phyloP scores from a whole-genome alignment of 768 basidiomycete genomes.

The Kwoniella pini region DNA sequence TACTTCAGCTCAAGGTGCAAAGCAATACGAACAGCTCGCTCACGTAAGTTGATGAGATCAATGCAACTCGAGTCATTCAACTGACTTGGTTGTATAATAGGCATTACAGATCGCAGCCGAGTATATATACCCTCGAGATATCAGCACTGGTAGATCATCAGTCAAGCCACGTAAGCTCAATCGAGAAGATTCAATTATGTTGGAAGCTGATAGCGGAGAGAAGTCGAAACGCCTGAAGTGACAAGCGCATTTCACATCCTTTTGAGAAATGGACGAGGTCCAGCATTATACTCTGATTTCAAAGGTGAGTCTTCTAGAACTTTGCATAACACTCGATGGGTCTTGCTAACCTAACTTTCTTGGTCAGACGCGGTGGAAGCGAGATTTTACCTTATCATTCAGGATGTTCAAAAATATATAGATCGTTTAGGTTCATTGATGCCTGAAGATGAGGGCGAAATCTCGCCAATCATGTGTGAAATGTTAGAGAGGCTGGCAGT shows the following conservation, averaged over 20 bases:
- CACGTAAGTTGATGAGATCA: constrained; percentile 30
- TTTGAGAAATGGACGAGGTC: constrained; percentile 7
- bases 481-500: constrained; percentile 43
- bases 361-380: constrained; percentile 38
- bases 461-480: constrained; percentile 33
- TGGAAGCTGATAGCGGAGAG: neutral
- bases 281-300: constrained; percentile 33
- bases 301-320: constrained; percentile 31
- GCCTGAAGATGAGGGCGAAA: constrained; percentile 7
- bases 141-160: constrained; percentile 18
- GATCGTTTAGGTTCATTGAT: constrained; percentile 22
- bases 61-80: no score
- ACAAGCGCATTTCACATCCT: constrained; percentile 25
- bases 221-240: constrained; percentile 40
- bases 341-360: neutral
- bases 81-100: constrained; percentile 4
- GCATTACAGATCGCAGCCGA: constrained; percentile 22
- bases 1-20: constrained; percentile 35
- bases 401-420: constrained; percentile 40
- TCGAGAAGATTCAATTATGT: neutral
- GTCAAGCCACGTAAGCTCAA: constrained; percentile 29
- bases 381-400: constrained; percentile 37
- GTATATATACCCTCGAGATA: constrained; percentile 34
- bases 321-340: no score
- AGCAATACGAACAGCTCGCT: constrained; percentile 31